These are phyloP conservation scores for Hygrophoropsis aurantiaca DNA, from an alignment of 768 basidiomycete genomes.

Conservation along the genomic window DNA sequence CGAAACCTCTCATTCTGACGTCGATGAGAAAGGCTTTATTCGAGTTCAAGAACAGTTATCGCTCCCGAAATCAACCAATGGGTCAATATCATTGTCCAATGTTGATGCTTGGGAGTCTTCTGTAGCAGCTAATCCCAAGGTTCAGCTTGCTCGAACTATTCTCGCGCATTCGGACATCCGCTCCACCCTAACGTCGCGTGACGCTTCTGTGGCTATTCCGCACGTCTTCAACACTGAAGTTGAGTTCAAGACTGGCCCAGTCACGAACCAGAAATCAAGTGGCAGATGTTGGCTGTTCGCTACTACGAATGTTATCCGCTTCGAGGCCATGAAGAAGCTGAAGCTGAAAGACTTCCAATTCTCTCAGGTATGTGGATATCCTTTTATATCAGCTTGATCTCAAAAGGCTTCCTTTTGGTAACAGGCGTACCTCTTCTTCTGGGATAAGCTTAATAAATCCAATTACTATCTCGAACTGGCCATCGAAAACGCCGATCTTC, in stretches of 20 bases:
- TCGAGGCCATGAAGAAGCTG: constrained; percentile 81
- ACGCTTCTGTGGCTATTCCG: constrained; percentile 57
- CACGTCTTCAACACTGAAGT: constrained; percentile 84
- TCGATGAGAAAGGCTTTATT: constrained; percentile 24
- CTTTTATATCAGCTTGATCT: constrained; percentile 2
- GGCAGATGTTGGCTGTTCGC: constrained; percentile 97
- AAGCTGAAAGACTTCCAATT: constrained; percentile 89
- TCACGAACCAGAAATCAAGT: constrained; percentile 85
- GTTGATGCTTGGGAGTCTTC: constrained; percentile 68
- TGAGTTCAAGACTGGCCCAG: constrained; percentile 77
- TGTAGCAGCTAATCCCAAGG: constrained; percentile 55
- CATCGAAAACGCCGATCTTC: constrained; percentile 76
- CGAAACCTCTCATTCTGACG: constrained; percentile 18
- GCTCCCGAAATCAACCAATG: constrained; percentile 48
- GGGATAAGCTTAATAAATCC: constrained; percentile 91
- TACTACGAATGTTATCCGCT: constrained; percentile 82
- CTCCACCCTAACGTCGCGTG: constrained; percentile 60
- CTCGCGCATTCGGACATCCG: constrained; percentile 68
- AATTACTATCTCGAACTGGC: constrained; percentile 89
- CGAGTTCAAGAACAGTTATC: constrained; percentile 3
- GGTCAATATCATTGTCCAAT: constrained; percentile 58
- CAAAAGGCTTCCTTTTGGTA: constrained; percentile 1
- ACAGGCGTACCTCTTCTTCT: constrained; percentile 93
- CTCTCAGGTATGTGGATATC: constrained; percentile 59
- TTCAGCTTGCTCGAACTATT: constrained; percentile 74